Evolutionary conservation across 164 flowering plant species (phyloP), one percentile per base, ranked within the genome.

Genomic region (Pachysandra terminalis): DNA sequence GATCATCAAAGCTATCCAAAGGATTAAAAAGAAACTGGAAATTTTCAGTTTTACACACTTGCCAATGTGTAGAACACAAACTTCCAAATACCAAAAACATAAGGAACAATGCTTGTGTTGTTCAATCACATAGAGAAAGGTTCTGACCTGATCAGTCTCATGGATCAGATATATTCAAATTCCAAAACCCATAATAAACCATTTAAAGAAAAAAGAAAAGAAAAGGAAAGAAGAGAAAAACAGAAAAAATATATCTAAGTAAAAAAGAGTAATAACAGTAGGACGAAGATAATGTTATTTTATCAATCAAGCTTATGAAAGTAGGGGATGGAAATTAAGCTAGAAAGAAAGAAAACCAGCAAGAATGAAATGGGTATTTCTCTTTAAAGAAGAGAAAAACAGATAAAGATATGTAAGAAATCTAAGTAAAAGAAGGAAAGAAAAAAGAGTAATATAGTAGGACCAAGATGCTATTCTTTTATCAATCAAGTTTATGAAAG

Each of bases 41-140:
- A 70, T 23, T 59, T 73, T 62, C 69, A 56, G 77, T 74, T 64
- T 49, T 45, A 62, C 68, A 69, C 72, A 48, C 56, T 28, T 70
- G 74, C 76, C 75, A 67, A 74, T 45, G 6, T 69, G 40, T 23
- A 40, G 57, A 68, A 79, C 85, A 80, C 89, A 77, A 75, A 85
- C 82, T 85, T 78, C 87, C 59, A 85, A 75, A 80, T 66, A 67
- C 76, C 65, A n/a, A n/a, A n/a, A n/a, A n/a, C n/a, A 83, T 64
- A 81, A 85, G 81, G 88, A 89, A 87, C 87, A 84, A 78, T 85
- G 87, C 70, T 68, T 74, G 88, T 75, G 80, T 82, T 73, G 91
- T 85, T 87, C 81, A 81, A 86, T 89, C 90, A 82, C 83, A 77
- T 70, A 78, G 78, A 84, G 63, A 71, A 68, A 69, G 74, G 52